Evolutionary conservation across 192 early-diverging fungal genomes (phyloP).

Genomic region (Borealophlyctis nickersoniae): DNA sequence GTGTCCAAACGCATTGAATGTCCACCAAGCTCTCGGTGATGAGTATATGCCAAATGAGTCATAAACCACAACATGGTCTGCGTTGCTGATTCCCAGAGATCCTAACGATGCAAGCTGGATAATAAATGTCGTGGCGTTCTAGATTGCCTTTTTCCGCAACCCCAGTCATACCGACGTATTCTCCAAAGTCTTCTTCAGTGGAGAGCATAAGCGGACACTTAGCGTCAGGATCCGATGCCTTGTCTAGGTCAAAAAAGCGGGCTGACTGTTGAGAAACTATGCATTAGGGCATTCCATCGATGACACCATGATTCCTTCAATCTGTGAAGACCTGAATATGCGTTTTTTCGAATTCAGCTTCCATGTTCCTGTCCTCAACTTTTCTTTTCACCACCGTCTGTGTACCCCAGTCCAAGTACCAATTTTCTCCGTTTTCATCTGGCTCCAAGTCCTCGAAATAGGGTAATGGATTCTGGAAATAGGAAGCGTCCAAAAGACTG

Average conservation of each 20-base stretch:
- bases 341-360: slow-evolving; percentile 56
- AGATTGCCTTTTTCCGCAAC: not conserved
- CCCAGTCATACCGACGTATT: slow-evolving; percentile 50
- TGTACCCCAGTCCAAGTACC: slow-evolving; percentile 26
- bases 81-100: slow-evolving; percentile 70
- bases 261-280: slow-evolving; percentile 44
- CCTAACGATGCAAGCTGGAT: slow-evolving; percentile 37
- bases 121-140: not conserved
- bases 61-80: slow-evolving; percentile 85
- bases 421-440: slow-evolving; percentile 8
- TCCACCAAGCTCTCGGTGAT: slow-evolving; percentile 89
- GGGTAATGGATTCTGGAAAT: slow-evolving; percentile 73
- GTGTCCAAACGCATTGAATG: slow-evolving; percentile 90
- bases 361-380: slow-evolving; percentile 50
- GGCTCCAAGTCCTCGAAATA: slow-evolving; percentile 45
- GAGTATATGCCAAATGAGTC: slow-evolving; percentile 80
- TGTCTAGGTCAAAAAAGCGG: slow-evolving; percentile 89
- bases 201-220: slow-evolving; percentile 91
- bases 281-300: slow-evolving; percentile 2
- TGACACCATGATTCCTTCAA: not conserved
- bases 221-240: slow-evolving; percentile 66
- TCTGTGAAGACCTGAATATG: slow-evolving; percentile 3
- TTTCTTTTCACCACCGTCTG: not conserved
- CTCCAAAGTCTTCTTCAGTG: slow-evolving; percentile 63
- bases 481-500: slow-evolving; percentile 83